phyloP scores from a whole-genome alignment of 2,329 filamentous ascomycete species.

The Epichloe coenophiala region DNA sequence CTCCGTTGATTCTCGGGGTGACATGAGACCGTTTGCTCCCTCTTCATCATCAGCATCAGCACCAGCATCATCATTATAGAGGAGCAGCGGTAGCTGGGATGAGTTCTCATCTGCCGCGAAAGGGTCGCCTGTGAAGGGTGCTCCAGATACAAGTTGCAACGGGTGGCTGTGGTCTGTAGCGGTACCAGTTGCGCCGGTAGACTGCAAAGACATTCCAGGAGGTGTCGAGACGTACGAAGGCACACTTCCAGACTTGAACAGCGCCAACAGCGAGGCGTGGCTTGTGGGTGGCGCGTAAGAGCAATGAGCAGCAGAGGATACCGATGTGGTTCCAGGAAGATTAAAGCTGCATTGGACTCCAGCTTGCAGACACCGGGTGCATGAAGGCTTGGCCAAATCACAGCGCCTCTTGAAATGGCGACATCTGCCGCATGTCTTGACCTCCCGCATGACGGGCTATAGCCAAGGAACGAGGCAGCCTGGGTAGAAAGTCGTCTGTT shows the following conservation, averaged over 20 bases:
- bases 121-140: too few relatives aligned
- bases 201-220: neutral
- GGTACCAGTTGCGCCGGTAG: too few relatives aligned
- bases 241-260: neutral
- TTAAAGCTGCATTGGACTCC: slow-evolving; percentile 21
- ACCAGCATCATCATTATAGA: too few relatives aligned
- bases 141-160: too few relatives aligned
- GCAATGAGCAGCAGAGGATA: neutral
- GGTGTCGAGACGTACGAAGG: neutral
- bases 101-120: too few relatives aligned
- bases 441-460: slow-evolving; percentile 15
- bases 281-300: neutral
- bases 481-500: neutral
- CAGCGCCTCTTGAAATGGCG: slow-evolving; percentile 23
- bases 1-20: slow-evolving; percentile 16
- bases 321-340: neutral
- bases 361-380: slow-evolving; percentile 20
- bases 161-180: too few relatives aligned
- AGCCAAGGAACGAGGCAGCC: neutral
- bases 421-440: slow-evolving; percentile 23
- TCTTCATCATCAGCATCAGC: neutral
- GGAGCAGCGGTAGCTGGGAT: too few relatives aligned
- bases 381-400: slow-evolving; percentile 21
- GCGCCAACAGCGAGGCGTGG: neutral
- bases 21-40: slow-evolving; percentile 15